phyloP scores from a whole-genome alignment of 768 basidiomycete genomes.

The Trametes cinnabarina region DNA sequence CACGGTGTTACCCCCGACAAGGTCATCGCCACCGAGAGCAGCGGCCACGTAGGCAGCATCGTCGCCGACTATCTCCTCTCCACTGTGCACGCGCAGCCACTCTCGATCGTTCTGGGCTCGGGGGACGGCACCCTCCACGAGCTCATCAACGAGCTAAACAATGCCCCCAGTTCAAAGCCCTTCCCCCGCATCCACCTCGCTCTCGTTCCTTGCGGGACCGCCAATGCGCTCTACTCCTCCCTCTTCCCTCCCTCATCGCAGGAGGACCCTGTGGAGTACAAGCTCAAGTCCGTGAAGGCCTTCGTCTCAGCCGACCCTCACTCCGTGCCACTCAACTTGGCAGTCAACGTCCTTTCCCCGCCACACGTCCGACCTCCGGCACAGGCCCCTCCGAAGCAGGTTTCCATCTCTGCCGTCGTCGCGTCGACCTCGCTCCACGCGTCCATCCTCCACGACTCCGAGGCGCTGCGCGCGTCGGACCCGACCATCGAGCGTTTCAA shows the following conservation, averaged over 20 bases:
- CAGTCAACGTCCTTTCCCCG: slow-evolving; percentile 46
- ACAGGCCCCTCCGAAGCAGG: slow-evolving; percentile 6
- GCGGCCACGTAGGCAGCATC: slow-evolving; percentile 54
- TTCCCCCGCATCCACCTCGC: slow-evolving; percentile 40
- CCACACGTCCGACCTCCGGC: slow-evolving; percentile 26
- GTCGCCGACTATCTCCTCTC: slow-evolving; percentile 41
- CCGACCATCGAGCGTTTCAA: slow-evolving; percentile 88
- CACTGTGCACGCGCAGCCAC: slow-evolving; percentile 24
- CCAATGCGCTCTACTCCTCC: slow-evolving; percentile 85
- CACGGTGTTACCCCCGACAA: slow-evolving; percentile 39
- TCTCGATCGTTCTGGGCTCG: slow-evolving; percentile 64
- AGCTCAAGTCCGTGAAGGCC: slow-evolving; percentile 54
- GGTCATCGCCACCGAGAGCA: slow-evolving; percentile 46
- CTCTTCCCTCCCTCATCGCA: slow-evolving; percentile 55
- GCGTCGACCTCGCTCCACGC: slow-evolving; percentile 86
- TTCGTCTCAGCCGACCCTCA: slow-evolving; percentile 36
- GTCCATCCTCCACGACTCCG: slow-evolving; percentile 78
- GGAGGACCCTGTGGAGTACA: slow-evolving; percentile 37
- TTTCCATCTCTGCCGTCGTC: slow-evolving; percentile 71
- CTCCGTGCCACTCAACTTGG: slow-evolving; percentile 48
- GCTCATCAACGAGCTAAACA: slow-evolving; percentile 60
- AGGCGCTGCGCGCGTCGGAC: slow-evolving; percentile 60
- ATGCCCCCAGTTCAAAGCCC: slow-evolving; percentile 5
- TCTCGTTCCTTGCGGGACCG: slow-evolving; percentile 79
- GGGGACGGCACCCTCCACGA: slow-evolving; percentile 95